Percentiles rank a stretch among this genome's conserved stretches.
Evolutionary conservation across 2,329 filamentous ascomycete species (phyloP).

Genomic region (Phaeosphaeria sp.): DNA sequence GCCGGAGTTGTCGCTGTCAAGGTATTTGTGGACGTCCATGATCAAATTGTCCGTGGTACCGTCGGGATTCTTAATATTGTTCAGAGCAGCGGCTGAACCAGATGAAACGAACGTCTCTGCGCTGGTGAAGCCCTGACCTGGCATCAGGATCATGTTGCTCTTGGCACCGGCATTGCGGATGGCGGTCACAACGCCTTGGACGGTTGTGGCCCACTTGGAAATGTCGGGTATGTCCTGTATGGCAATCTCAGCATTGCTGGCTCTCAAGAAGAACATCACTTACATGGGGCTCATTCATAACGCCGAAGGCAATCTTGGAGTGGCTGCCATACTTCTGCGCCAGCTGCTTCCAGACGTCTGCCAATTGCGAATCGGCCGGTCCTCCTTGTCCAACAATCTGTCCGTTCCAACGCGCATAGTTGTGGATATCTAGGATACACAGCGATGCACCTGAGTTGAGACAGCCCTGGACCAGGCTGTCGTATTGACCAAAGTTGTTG

Average conservation of each 20-base stretch:
- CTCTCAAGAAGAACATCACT: conserved; percentile 25
- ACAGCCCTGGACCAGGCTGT: conserved; percentile 64
- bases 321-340: conserved; percentile 65
- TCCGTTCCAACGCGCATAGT: conserved; percentile 64
- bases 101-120: conserved; percentile 33
- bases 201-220: conserved; percentile 64
- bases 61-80: conserved; percentile 65
- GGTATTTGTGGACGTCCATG: conserved; percentile 53
- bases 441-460: conserved; percentile 61
- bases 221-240: conserved; percentile 53
- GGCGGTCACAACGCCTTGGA: conserved; percentile 69
- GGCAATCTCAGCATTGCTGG: not conserved
- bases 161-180: conserved; percentile 71
- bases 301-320: conserved; percentile 65
- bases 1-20: conserved; percentile 50
- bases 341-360: conserved; percentile 62
- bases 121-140: conserved; percentile 65
- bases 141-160: conserved; percentile 68
- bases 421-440: conserved; percentile 65
- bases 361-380: conserved; percentile 65
- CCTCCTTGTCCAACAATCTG: conserved; percentile 71
- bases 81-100: conserved; percentile 54
- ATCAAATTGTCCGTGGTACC: conserved; percentile 62
- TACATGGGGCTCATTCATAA: conserved; percentile 73
- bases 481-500: conserved; percentile 59